Percentiles rank a stretch among this genome's conserved stretches.
These are phyloP conservation scores for Neolentinus lepideus DNA, from an alignment of 1,284 basidiomycete genomes.

Conservation along the genomic window DNA sequence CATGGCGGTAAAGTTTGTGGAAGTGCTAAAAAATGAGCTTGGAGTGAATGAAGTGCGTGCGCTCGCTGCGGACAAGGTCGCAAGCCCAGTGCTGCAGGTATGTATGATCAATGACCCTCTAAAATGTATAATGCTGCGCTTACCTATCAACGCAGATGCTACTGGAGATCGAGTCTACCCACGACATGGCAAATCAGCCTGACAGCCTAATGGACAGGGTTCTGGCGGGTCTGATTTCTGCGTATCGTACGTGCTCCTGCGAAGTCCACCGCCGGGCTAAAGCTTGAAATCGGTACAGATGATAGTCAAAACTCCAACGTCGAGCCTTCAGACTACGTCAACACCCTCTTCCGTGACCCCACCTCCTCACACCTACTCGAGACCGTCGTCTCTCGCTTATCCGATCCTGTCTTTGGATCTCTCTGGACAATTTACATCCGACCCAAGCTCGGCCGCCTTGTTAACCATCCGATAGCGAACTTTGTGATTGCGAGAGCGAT, in stretches of 20 bases:
- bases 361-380: constrained; percentile 88
- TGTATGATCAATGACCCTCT: constrained; percentile 13
- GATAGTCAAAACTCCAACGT: constrained; percentile 21
- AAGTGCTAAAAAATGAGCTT: constrained; percentile 44
- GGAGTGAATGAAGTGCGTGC: constrained; percentile 75
- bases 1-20: constrained; percentile 47
- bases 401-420: constrained; percentile 51
- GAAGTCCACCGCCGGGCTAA: not conserved
- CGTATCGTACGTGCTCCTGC: constrained; percentile 36
- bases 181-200: constrained; percentile 45
- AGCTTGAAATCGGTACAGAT: constrained; percentile 10
- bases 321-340: constrained; percentile 67
- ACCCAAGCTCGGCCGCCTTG: constrained; percentile 49
- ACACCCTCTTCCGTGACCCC: constrained; percentile 74
- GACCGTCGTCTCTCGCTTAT: constrained; percentile 59
- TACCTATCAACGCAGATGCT: constrained; percentile 49
- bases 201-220: constrained; percentile 80
- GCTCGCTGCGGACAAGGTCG: constrained; percentile 75
- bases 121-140: not conserved
- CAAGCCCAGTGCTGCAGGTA: constrained; percentile 77
- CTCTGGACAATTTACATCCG: constrained; percentile 78
- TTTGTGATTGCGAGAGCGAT: constrained; percentile 83
- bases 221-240: constrained; percentile 73
- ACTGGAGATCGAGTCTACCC: constrained; percentile 71
- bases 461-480: constrained; percentile 84